Base-by-base conservation (phyloP, 2,329 filamentous ascomycete genomes). In the Microcyclosporella mali region DNA sequence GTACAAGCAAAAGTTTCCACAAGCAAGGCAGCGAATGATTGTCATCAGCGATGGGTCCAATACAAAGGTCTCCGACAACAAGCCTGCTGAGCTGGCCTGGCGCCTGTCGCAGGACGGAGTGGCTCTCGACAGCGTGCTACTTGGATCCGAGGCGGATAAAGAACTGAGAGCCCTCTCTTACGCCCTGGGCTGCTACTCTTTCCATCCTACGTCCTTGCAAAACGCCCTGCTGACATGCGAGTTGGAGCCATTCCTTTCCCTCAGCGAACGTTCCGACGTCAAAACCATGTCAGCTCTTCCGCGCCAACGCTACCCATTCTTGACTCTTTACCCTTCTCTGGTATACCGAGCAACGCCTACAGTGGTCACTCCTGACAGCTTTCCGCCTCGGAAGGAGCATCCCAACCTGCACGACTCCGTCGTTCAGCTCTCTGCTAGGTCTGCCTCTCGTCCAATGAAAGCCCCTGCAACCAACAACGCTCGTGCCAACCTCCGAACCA, bases 171-270 rank as follows among this genome's bases (percentile, higher is more conserved):
- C 57, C 0, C 25, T 67, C 0, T 64, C 62, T 0, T 56, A 57
- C 42, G 29, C 62, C 15, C 60, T 61, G 1, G 60, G 60, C 6
- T 61, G 63, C 3, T 68, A 66, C 41, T 60, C 56, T 12, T 68
- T 68, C 50, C 50, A 59, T 4, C 65, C 64, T 1, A 49, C 44
- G 2, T 59, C 50, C 10, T 42, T 68, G 2, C 60, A 62, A 32
- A 57, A 63, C 30, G 64, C 64, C 0, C 55, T 65, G 49, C 52
- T 57, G 1, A 61, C 66, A 10, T 64, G 62, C 35, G 65, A 67
- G 46, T 43, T 67, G 39, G 65, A 68, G 37, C 62, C 63, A 2
- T 60, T 67, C 16, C 53, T 68, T 0, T 61, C 56, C 4, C 46
- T 57, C 6, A 46, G 56, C 6, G 63, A 68, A 43, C 60, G 65